Conservation (phyloP, 495 filamentous ascomycete genomes). For the Cairneyella variabilis region DNA sequence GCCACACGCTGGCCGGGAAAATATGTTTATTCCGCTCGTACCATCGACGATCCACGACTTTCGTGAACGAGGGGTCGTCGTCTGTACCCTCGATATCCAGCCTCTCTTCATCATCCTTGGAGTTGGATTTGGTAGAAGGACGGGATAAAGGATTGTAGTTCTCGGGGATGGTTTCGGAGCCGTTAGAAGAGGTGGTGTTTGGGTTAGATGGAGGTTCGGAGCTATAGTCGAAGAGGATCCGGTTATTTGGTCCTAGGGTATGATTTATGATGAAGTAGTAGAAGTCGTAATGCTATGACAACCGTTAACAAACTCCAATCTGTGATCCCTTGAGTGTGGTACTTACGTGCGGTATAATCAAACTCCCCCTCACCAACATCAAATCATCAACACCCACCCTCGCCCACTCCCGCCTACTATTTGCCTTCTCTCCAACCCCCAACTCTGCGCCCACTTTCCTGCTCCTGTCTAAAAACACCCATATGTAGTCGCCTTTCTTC, state of each 20-base stretch:
- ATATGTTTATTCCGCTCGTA: constrained; percentile 98
- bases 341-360: constrained; percentile 93
- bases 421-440: constrained; percentile 62
- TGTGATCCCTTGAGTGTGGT: not conserved
- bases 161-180: constrained; percentile 17
- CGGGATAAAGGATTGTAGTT: constrained; percentile 42
- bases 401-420: constrained; percentile 81
- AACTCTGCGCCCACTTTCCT: constrained; percentile 84
- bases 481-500: constrained; percentile 88
- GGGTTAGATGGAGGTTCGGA: constrained; percentile 40
- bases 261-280: constrained; percentile 96
- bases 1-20: constrained; percentile 93
- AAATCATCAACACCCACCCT: constrained; percentile 93
- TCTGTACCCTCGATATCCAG: constrained; percentile 65
- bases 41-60: constrained; percentile 94
- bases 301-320: constrained; percentile 4
- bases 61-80: constrained; percentile 81
- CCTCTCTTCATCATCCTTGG: constrained; percentile 25
- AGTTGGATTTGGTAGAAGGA: constrained; percentile 35
- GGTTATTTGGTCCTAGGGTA: constrained; percentile 63
- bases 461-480: constrained; percentile 88
- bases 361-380: constrained; percentile 85
- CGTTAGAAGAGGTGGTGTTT: not conserved
- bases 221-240: constrained; percentile 73
- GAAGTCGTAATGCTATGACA: constrained; percentile 81